Evolutionary conservation across 176 grass and related monocot genomes (phyloP).

Genomic region (Hyparrhenia diplandra): DNA sequence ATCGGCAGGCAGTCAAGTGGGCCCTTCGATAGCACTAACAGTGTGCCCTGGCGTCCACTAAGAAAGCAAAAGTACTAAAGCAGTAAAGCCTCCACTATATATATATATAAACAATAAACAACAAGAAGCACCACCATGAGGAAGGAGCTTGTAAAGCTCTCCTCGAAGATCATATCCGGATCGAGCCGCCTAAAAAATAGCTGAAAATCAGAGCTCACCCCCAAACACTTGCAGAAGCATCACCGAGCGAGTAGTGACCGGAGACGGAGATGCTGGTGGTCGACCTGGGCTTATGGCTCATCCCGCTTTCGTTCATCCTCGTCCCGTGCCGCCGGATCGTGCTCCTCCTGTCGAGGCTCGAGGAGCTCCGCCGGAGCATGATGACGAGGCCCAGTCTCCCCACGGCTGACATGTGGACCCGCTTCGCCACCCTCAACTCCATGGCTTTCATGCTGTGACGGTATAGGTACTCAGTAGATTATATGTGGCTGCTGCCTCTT

Average conservation of each 20-base stretch:
- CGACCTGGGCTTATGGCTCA: conserved; percentile 64
- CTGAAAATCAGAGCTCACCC: background rate
- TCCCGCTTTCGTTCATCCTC: conserved; percentile 74
- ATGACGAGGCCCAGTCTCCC: conserved; percentile 24
- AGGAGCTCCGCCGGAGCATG: conserved; percentile 47
- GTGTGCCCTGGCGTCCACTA: background rate
- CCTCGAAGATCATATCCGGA: background rate
- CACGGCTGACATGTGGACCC: conserved; percentile 46
- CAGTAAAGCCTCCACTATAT: background rate
- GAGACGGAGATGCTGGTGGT: conserved; percentile 46
- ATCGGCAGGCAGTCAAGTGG: background rate
- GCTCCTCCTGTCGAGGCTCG: conserved; percentile 53
- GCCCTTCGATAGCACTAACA: background rate
- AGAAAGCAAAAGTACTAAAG: background rate
- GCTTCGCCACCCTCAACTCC: conserved; percentile 60
- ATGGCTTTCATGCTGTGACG: conserved; percentile 58
- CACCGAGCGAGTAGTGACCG: background rate
- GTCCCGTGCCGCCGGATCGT: conserved; percentile 63
- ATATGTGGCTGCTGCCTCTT: background rate
- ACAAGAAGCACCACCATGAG: background rate
- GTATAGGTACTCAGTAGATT: background rate
- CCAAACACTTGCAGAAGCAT: background rate
- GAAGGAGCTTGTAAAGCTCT: conserved; percentile 10
- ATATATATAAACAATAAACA: conserved; percentile 14
- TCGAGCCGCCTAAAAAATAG: background rate